These are phyloP conservation scores for Edaphochlamys debaryana DNA, from an alignment of 139 green algal genomes.

Conservation along the genomic window DNA sequence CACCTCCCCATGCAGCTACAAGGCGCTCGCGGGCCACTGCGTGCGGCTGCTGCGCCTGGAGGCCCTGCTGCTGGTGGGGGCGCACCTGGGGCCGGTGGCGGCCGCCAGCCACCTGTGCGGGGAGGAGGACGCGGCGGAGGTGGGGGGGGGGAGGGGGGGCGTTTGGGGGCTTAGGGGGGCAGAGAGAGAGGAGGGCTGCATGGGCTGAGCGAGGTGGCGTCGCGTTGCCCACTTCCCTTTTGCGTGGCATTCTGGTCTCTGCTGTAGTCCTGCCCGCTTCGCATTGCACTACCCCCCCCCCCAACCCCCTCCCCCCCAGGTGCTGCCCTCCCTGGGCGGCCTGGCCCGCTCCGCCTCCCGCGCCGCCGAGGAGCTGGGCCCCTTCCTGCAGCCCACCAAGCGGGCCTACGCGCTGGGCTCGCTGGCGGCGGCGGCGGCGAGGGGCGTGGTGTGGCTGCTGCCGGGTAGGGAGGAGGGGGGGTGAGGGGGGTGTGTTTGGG, in stretches of 20 bases:
- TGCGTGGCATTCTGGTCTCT: too few relatives aligned
- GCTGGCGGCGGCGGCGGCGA: constrained; percentile 57
- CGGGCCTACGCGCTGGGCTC: constrained; percentile 68
- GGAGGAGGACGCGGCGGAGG: constrained; percentile 64
- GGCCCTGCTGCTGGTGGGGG: constrained; percentile 63
- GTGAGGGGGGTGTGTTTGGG: neutral
- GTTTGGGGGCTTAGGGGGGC: neutral
- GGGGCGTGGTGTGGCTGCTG: constrained; percentile 71
- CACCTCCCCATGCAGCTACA: constrained; percentile 38
- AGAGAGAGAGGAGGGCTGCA: too few relatives aligned
- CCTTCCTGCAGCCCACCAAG: constrained; percentile 34
- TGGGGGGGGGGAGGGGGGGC: constrained; percentile 45
- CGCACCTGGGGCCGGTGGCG: constrained; percentile 62
- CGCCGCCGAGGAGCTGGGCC: constrained; percentile 13
- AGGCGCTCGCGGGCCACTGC: constrained; percentile 58
- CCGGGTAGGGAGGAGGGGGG: constrained; percentile 7
- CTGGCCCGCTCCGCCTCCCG: neutral
- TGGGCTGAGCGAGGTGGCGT: too few relatives aligned
- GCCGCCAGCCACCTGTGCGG: constrained; percentile 60
- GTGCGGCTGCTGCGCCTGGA: constrained; percentile 73
- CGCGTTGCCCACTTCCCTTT: too few relatives aligned
- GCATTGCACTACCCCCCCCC: too few relatives aligned
- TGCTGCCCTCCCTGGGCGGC: constrained; percentile 21
- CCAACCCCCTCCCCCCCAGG: neutral
- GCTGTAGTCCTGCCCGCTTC: too few relatives aligned